Evolutionary conservation across 2,329 filamentous ascomycete genomes (phyloP).

Genomic region (Lasiodiplodia theobromae): DNA sequence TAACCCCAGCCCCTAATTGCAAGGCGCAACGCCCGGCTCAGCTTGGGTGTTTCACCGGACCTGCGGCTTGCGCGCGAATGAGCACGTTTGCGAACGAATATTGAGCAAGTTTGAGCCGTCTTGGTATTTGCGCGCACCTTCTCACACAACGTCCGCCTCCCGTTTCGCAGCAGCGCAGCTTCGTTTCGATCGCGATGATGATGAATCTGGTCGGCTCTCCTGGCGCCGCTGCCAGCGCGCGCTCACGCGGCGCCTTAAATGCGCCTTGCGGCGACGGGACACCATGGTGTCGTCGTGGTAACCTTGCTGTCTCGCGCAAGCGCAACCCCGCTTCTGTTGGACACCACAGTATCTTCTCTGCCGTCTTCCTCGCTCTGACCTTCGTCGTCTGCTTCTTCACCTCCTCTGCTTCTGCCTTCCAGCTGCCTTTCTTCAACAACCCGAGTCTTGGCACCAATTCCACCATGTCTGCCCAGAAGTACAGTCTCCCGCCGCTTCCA

Average conservation of each 20-base stretch:
- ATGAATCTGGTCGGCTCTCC: background rate
- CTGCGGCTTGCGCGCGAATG: constrained; percentile 10
- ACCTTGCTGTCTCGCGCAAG: constrained; percentile 10
- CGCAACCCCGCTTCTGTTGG: constrained; percentile 8
- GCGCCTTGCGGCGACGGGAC: background rate
- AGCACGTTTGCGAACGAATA: constrained; percentile 25
- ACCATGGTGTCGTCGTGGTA: constrained; percentile 19
- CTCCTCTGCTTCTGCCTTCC: constrained; percentile 22
- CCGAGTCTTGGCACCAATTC: constrained; percentile 42
- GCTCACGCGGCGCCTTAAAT: constrained; percentile 15
- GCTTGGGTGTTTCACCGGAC: constrained; percentile 10
- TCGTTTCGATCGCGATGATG: constrained; percentile 4
- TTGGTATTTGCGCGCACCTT: constrained; percentile 3
- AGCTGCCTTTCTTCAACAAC: constrained; percentile 34
- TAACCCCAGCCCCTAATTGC: constrained; percentile 1
- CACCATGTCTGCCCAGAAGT: constrained; percentile 52
- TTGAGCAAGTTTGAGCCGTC: constrained; percentile 31
- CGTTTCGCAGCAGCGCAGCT: background rate
- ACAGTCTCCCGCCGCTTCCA: constrained; percentile 69
- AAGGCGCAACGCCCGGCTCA: background rate
- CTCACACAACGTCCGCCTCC: background rate
- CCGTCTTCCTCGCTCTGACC: constrained; percentile 7
- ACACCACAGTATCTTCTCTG: constrained; percentile 17
- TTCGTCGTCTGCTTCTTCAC: constrained; percentile 21
- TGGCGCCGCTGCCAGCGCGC: background rate